These are phyloP conservation scores for Tetradesmus lagerheimii DNA, from an alignment of 139 green algal species.

Conservation along the genomic window DNA sequence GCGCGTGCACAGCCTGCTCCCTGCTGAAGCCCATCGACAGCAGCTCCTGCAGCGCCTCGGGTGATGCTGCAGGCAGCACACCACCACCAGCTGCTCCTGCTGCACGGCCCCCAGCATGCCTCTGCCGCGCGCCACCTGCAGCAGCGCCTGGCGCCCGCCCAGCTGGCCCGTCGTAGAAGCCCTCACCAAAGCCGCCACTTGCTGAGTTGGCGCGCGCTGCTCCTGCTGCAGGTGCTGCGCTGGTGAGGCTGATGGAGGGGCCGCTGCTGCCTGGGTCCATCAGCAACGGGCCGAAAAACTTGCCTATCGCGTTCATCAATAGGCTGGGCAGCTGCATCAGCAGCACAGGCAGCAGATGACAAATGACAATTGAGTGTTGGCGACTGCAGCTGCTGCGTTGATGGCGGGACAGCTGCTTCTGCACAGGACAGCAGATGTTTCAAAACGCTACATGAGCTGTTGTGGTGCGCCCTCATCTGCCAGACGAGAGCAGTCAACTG, in stretches of 20 bases:
- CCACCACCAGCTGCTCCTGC: not conserved
- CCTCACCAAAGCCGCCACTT: not conserved
- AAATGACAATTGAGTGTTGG: too few relatives aligned
- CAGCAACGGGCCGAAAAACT: conserved; percentile 31
- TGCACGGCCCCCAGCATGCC: not conserved
- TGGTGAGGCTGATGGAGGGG: conserved; percentile 20
- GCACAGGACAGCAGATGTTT: too few relatives aligned
- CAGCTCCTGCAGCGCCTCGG: conserved; percentile 72
- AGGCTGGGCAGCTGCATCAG: not conserved
- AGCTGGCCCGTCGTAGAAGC: not conserved
- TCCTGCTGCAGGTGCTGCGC: not conserved
- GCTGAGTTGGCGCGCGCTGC: conserved; percentile 2
- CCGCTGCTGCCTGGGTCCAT: not conserved
- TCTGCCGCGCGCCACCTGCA: not conserved
- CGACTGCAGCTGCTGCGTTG: too few relatives aligned
- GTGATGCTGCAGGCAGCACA: conserved; percentile 25
- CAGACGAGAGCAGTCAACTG: too few relatives aligned
- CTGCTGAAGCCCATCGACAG: conserved; percentile 76
- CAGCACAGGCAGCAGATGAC: not conserved
- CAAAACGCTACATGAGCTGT: too few relatives aligned
- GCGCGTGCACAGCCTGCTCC: conserved; percentile 48
- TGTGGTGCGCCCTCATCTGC: not conserved
- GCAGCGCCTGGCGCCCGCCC: not conserved
- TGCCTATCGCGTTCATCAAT: not conserved
- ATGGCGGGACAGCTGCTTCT: too few relatives aligned